Conservation (phyloP, 305 asterid species). For the Fraxinus sp. region DNA sequence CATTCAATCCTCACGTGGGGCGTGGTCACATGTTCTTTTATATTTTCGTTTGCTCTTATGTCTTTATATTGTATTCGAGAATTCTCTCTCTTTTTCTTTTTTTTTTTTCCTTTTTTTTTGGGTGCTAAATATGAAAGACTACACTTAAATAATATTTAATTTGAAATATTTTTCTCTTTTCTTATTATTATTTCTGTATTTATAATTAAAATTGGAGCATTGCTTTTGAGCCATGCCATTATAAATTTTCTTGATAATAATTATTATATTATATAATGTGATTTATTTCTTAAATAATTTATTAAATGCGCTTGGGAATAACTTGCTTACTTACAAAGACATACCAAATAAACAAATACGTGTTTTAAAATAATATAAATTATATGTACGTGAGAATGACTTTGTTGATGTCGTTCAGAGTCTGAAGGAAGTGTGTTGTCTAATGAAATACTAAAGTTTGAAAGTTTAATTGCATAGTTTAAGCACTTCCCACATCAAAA, state of each 20-base stretch:
- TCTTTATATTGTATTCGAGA: background rate
- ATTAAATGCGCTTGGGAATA: background rate
- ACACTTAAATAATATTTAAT: background rate
- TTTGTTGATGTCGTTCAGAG: background rate
- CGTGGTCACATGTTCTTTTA: background rate
- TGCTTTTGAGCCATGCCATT: background rate
- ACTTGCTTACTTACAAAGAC: background rate
- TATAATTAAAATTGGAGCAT: background rate
- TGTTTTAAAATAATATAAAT: background rate
- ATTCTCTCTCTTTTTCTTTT: no score
- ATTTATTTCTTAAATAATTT: no score
- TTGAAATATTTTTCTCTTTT: no score
- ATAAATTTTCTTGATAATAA: background rate
- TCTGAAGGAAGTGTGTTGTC: background rate
- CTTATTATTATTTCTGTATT: no score
- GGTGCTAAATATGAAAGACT: background rate
- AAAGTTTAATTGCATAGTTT: background rate
- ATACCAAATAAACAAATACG: background rate
- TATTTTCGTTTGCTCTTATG: background rate
- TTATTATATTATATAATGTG: no score
- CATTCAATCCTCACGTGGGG: background rate
- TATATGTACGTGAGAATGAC: background rate
- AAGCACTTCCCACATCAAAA: background rate
- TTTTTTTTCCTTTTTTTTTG: no score
- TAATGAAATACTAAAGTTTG: background rate